A percentile compares a stretch with the other conserved stretches of the same genome.
Conservation (phyloP, 2,329 filamentous ascomycete genomes). For the Rhynchosporium graminicola region DNA sequence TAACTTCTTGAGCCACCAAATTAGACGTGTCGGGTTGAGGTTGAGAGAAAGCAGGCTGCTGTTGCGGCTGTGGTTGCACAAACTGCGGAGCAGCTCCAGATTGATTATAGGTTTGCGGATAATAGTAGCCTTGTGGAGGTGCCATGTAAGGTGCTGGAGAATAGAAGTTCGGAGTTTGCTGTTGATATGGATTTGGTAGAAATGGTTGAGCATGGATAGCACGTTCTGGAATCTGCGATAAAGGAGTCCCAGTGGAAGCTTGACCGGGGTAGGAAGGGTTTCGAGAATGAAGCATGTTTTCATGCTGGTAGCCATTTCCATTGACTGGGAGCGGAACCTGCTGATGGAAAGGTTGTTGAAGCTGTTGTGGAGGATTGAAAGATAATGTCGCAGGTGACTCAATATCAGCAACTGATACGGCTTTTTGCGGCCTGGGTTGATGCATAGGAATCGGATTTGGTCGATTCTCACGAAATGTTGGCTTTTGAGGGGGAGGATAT, state of each 20-base stretch:
- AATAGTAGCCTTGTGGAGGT: slow-evolving; percentile 67
- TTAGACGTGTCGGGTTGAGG: slow-evolving; percentile 42
- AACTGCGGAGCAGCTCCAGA: slow-evolving; percentile 37
- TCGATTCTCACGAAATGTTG: slow-evolving; percentile 57
- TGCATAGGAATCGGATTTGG: slow-evolving; percentile 71
- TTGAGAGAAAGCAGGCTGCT: slow-evolving; percentile 30
- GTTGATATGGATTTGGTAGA: slow-evolving; percentile 69
- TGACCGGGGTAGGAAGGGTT: slow-evolving; percentile 71
- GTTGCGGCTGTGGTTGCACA: slow-evolving; percentile 38
- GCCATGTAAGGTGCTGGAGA: slow-evolving; percentile 53
- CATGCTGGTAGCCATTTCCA: slow-evolving; percentile 54
- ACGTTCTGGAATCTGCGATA: slow-evolving; percentile 90
- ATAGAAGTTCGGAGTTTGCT: slow-evolving; percentile 57
- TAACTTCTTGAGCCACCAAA: slow-evolving; percentile 79
- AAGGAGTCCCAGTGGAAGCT: slow-evolving; percentile 72
- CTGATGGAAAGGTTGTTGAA: slow-evolving; percentile 89
- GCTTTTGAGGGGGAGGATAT: slow-evolving; percentile 60
- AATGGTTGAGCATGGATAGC: slow-evolving; percentile 90
- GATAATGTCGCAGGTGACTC: slow-evolving; percentile 68
- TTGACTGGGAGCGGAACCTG: slow-evolving; percentile 80
- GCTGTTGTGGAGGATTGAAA: slow-evolving; percentile 61
- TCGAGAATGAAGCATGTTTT: slow-evolving; percentile 59
- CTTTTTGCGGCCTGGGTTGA: slow-evolving; percentile 91
- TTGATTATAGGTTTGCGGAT: slow-evolving; percentile 55
- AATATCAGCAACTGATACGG: slow-evolving; percentile 89